These are phyloP conservation scores for Mucor plumbeus DNA, from an alignment of 371 early-diverging fungal genomes.

Conservation along the genomic window DNA sequence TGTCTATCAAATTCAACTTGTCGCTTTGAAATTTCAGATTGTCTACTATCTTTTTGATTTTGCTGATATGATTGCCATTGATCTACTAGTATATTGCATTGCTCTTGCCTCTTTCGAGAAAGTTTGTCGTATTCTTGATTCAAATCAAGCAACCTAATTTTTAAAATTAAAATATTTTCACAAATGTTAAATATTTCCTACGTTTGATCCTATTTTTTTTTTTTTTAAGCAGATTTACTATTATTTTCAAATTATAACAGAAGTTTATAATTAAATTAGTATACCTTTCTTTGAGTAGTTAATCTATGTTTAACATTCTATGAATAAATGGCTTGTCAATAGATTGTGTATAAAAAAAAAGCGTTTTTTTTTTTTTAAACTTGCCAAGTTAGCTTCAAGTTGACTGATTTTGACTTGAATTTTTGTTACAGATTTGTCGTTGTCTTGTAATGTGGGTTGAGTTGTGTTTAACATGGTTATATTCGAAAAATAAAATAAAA, in stretches of 20 bases:
- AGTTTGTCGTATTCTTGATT: slow-evolving; percentile 24
- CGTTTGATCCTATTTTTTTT: background rate
- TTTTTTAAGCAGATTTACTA: background rate
- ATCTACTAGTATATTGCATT: slow-evolving; percentile 7
- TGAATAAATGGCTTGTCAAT: background rate
- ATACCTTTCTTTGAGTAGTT: background rate
- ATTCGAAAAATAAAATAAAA: background rate
- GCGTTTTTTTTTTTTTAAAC: background rate
- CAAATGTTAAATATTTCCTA: background rate
- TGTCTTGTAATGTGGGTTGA: background rate
- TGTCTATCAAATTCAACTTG: slow-evolving; percentile 30
- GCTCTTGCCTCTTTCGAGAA: slow-evolving; percentile 20
- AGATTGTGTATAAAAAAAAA: background rate
- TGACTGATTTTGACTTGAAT: slow-evolving; percentile 4
- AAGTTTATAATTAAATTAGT: background rate
- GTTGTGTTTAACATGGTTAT: background rate
- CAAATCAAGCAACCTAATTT: background rate
- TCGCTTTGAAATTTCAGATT: slow-evolving; percentile 22
- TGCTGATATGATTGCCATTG: slow-evolving; percentile 26
- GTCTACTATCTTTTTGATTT: slow-evolving; percentile 12
- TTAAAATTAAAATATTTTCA: background rate
- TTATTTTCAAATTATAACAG: background rate
- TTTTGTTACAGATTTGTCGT: background rate
- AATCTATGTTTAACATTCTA: background rate
- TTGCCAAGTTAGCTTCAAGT: slow-evolving; percentile 1